Evolutionary conservation across 1,284 basidiomycete genomes (phyloP).

Genomic region (Microbotryum scabiosae): DNA sequence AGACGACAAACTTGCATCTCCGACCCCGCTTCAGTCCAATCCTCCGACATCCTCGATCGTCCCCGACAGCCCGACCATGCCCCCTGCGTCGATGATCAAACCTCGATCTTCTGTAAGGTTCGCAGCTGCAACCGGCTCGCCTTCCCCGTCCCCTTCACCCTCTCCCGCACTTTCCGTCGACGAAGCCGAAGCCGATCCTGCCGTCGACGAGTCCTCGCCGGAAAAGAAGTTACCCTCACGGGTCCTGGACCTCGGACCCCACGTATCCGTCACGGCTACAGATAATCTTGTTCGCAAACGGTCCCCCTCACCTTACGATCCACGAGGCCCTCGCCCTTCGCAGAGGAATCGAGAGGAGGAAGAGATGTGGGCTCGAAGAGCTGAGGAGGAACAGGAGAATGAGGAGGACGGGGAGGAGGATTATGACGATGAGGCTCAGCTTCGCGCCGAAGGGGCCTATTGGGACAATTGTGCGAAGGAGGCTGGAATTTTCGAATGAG

Average conservation of each 20-base stretch:
- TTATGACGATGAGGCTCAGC: neutral
- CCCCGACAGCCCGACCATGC: too few species aligned
- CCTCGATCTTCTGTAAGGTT: too few species aligned
- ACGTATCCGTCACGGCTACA: too few species aligned
- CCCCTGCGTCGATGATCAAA: too few species aligned
- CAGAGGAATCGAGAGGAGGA: slow-evolving; percentile 18
- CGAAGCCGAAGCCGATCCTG: neutral
- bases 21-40: too few species aligned
- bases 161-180: neutral
- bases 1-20: too few species aligned
- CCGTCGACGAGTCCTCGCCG: too few species aligned
- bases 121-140: neutral
- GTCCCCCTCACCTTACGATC: neutral
- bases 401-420: neutral
- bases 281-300: neutral
- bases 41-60: too few species aligned
- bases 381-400: neutral
- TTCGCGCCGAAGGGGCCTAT: too few species aligned
- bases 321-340: slow-evolving; percentile 8
- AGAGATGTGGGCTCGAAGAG: slow-evolving; percentile 1
- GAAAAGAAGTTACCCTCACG: neutral
- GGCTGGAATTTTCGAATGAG: too few species aligned
- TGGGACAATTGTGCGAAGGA: too few species aligned
- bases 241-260: neutral
- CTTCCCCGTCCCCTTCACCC: neutral